phyloP scores from a whole-genome alignment of 495 filamentous ascomycete genomes.

The Halenospora varia region DNA sequence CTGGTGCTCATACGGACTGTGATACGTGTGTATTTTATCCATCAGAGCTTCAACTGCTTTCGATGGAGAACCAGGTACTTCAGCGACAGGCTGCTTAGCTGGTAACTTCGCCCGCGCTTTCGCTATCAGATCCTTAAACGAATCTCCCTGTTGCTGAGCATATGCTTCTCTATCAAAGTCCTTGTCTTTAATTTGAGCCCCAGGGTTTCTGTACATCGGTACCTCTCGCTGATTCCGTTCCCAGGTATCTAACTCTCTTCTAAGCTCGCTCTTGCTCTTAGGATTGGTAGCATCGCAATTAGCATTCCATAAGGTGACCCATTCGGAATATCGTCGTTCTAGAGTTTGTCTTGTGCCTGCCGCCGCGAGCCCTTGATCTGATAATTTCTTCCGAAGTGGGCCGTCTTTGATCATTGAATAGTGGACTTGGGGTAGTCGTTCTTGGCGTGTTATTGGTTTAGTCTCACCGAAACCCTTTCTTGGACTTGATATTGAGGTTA shows the following conservation, averaged over 20 bases:
- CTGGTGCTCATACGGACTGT: too few relatives aligned
- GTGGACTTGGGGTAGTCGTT: constrained; percentile 62
- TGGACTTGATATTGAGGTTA: constrained; percentile 5
- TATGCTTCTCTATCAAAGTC: constrained; percentile 79
- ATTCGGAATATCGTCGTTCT: constrained; percentile 82
- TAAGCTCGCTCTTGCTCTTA: constrained; percentile 62
- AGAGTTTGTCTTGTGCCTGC: constrained; percentile 61
- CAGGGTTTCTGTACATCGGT: constrained; percentile 27
- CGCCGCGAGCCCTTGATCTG: constrained; percentile 76
- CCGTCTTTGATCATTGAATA: constrained; percentile 78
- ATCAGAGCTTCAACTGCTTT: too few relatives aligned
- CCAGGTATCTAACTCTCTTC: constrained; percentile 78
- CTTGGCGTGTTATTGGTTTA: constrained; percentile 20
- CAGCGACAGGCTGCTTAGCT: background rate
- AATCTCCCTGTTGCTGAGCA: constrained; percentile 63
- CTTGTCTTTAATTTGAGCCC: constrained; percentile 42
- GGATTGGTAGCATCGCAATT: constrained; percentile 82
- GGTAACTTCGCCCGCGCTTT: constrained; percentile 49
- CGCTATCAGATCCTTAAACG: constrained; percentile 73
- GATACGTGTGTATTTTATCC: too few relatives aligned
- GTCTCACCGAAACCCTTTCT: constrained; percentile 14
- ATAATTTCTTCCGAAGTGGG: constrained; percentile 71
- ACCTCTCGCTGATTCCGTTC: constrained; percentile 66
- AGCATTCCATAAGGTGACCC: constrained; percentile 93
- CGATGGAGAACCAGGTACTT: too few relatives aligned